Evolutionary conservation across 352 stramenopile species (phyloP), one percentile per base, ranked within the genome.

Genomic region (Hyaloperonospora arabidopsidis): DNA sequence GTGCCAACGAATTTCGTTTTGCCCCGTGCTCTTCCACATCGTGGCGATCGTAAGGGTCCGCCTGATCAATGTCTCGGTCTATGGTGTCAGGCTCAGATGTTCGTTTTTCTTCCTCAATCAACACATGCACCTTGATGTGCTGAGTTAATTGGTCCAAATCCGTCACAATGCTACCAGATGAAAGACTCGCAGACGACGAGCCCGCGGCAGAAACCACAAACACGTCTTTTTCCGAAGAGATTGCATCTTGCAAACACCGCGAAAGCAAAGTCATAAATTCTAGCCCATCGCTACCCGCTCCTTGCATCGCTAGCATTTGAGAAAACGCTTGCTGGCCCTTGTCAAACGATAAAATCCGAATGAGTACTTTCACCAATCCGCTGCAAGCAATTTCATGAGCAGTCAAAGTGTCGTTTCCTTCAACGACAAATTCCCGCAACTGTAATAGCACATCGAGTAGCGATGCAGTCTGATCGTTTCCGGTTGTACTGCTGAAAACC

Each of bases 61-160:
- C 14, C 39, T 63, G 54, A 40, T 63, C 40, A 0, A 22, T 49
- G 40, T 52, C 63, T 28, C 55, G 45, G 22, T 61, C 59, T 65
- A 59, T 52, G 19, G 59, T 59, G 49, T 64, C 59, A 25, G 29
- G 41, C 46, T 66, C 57, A 19, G 45, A 28, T 8, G 38, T 28
- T 46, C 47, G 18, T 34, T 76, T 62, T 6, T 25, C 32, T 40
- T 85, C 71, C 19, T 86, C 76, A 58, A 88, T 76, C 36, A 76
- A 51, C 18, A 90, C 73, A 15, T 71, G 68, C 2, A 90, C 68
- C 52, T 90, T 90, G 44, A 90, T 74, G 34, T 90, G 80, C 59
- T 88, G 77, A 0, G 68, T 74, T 14, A 90, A 57, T 40, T 81
- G 70, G 14, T 87, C 76, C 48, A 90, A 61, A 36, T 86, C 80